Evolutionary conservation across 2,329 filamentous ascomycete genomes (phyloP).

Genomic region (Aspergillus novofumigatus): DNA sequence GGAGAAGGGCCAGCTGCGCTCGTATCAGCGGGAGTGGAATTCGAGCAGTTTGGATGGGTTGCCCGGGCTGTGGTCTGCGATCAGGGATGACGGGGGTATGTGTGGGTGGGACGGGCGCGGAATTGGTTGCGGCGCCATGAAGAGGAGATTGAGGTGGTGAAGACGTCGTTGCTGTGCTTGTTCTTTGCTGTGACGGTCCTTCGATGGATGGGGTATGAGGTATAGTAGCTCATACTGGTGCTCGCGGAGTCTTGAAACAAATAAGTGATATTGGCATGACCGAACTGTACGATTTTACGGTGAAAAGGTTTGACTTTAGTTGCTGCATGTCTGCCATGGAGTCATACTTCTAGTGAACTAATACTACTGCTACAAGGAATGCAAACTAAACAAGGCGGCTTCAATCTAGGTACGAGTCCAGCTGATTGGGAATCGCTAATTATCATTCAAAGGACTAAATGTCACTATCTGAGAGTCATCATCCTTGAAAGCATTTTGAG

Average conservation of each 20-base stretch:
- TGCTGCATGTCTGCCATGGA: too few species aligned
- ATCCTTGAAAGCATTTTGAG: background rate
- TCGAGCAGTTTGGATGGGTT: slow-evolving; percentile 55
- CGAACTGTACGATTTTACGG: too few species aligned
- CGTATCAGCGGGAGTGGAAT: slow-evolving; percentile 58
- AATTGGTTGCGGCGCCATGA: slow-evolving; percentile 17
- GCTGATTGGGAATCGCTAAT: background rate
- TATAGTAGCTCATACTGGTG: too few species aligned
- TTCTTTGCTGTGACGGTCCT: slow-evolving; percentile 17
- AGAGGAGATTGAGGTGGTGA: slow-evolving; percentile 18
- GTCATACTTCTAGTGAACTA: too few species aligned
- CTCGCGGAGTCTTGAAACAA: too few species aligned
- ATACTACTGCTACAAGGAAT: background rate
- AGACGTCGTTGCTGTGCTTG: slow-evolving; percentile 15
- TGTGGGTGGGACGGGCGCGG: slow-evolving; percentile 42
- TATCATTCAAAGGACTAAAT: background rate
- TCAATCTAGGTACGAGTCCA: background rate
- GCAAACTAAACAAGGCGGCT: background rate
- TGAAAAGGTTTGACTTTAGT: too few species aligned
- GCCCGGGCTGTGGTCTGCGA: slow-evolving; percentile 53
- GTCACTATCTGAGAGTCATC: background rate
- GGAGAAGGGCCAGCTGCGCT: slow-evolving; percentile 47
- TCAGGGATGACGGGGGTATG: slow-evolving; percentile 48
- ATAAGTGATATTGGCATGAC: too few species aligned
- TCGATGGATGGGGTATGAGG: slow-evolving; percentile 10